Evolutionary conservation across 345 rosid genomes (phyloP), one percentile per base, ranked within the genome.

Genomic region (Euphorbia lathyris): DNA sequence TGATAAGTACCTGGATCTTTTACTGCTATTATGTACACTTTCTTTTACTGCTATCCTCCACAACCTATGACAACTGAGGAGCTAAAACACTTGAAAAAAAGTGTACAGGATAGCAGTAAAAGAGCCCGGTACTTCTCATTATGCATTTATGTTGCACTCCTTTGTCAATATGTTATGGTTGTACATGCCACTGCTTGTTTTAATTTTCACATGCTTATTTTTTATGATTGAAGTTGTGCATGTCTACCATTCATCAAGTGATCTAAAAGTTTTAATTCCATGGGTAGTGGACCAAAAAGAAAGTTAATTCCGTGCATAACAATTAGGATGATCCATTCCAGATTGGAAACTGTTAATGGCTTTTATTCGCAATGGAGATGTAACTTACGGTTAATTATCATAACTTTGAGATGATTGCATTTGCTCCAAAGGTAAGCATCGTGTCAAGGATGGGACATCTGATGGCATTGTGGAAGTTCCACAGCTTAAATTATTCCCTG

Each of bases 41-140:
- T 90, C 97, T 86, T n/a, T n/a, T n/a, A n/a, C n/a, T n/a, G n/a
- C n/a, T n/a, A n/a, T n/a, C n/a, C n/a, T n/a, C n/a, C n/a, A n/a
- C n/a, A n/a, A n/a, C n/a, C n/a, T n/a, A n/a, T n/a, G n/a, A n/a
- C n/a, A n/a, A n/a, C n/a, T n/a, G n/a, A n/a, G n/a, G n/a, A n/a
- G n/a, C n/a, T n/a, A n/a, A n/a, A n/a, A n/a, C n/a, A n/a, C n/a
- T n/a, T n/a, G n/a, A n/a, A n/a, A 86, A 97, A 90, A 75, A 91
- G 96, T 73, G 92, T 95, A 74, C 84, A 82, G 76, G n/a, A n/a
- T n/a, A n/a, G n/a, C n/a, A n/a, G n/a, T n/a, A n/a, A n/a, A n/a
- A 89, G 83, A 73, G 98, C 99, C 78, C 82, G 86, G 98, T 95
- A n/a, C n/a, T n/a, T n/a, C n/a, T n/a, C n/a, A n/a, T n/a, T n/a